Percentiles rank a stretch among this genome's conserved stretches.
These are phyloP conservation scores for Papiliotrema flavescens DNA, from an alignment of 1,284 basidiomycete species.

Conservation along the genomic window DNA sequence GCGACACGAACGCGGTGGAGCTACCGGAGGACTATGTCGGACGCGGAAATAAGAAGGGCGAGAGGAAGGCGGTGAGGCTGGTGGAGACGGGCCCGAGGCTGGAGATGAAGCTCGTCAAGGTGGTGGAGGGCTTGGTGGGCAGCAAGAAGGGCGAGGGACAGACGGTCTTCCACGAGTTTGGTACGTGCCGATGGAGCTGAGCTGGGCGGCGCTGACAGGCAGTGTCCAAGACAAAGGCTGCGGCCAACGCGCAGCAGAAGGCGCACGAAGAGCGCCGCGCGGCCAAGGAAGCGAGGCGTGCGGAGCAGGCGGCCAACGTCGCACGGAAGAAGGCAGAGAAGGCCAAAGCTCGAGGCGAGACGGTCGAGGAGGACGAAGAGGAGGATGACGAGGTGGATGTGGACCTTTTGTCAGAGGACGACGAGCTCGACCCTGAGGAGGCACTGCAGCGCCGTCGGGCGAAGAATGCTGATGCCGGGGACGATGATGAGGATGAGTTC, in stretches of 20 bases:
- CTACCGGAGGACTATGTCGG: conserved; percentile 92
- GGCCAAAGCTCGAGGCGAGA: conserved; percentile 26
- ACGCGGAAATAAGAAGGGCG: conserved; percentile 84
- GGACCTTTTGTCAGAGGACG: conserved; percentile 46
- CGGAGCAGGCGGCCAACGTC: conserved; percentile 85
- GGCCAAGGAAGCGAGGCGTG: conserved; percentile 68
- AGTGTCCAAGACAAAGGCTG: conserved; percentile 80
- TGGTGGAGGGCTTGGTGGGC: conserved; percentile 88
- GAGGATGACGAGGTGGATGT: conserved; percentile 49
- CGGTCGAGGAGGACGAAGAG: conserved; percentile 45
- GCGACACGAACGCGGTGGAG: conserved; percentile 66
- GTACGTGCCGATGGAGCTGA: conserved; percentile 52
- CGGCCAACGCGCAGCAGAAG: conserved; percentile 62
- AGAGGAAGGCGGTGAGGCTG: conserved; percentile 82
- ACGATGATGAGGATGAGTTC: conserved; percentile 35
- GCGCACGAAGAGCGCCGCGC: conserved; percentile 72
- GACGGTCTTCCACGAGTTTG: conserved; percentile 88
- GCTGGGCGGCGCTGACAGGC: conserved; percentile 10
- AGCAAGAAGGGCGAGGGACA: conserved; percentile 61
- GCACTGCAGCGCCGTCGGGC: conserved; percentile 33
- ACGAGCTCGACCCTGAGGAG: conserved; percentile 50
- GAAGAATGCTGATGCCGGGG: conserved; percentile 18
- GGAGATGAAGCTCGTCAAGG: conserved; percentile 90
- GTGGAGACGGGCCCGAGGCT: conserved; percentile 94
- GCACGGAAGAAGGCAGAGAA: conserved; percentile 64